phyloP scores from a whole-genome alignment of 208 protist species.

The Angomonas ambiguus region DNA sequence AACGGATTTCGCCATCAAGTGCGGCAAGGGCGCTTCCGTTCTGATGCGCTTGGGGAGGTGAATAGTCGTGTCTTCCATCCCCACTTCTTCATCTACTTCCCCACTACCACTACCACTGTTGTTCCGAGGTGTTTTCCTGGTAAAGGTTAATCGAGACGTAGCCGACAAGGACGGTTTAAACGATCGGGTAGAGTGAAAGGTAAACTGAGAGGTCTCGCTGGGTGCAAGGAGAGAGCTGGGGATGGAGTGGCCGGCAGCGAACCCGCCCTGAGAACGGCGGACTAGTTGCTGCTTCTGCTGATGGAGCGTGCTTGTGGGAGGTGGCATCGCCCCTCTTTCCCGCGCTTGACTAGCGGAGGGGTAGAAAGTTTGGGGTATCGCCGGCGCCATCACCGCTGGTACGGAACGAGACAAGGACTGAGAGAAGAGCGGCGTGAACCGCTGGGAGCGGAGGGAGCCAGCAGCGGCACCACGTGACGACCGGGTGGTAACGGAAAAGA shows the following conservation, averaged over 20 bases:
- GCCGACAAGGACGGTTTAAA: background rate
- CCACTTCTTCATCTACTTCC: constrained; percentile 3
- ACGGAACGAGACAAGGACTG: background rate
- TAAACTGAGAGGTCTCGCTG: constrained; percentile 2
- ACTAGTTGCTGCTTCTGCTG: background rate
- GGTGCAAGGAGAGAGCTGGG: constrained; percentile 2
- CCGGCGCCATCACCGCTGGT: background rate
- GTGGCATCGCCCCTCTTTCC: background rate
- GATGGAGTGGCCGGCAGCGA: background rate
- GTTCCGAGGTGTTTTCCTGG: background rate
- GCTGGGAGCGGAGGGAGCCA: background rate
- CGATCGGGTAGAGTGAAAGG: background rate
- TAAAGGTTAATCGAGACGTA: background rate
- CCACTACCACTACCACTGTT: too few species aligned
- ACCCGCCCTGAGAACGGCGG: background rate
- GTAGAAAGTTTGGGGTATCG: background rate
- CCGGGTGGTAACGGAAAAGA: background rate
- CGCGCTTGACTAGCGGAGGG: background rate
- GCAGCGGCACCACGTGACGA: background rate
- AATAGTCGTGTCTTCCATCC: background rate
- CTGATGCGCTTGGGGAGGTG: constrained; percentile 10
- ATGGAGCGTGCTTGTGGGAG: background rate
- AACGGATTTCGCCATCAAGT: constrained; percentile 11
- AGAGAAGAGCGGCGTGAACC: constrained; percentile 9
- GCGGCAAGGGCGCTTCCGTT: background rate